A percentile compares a stretch with the other conserved stretches of the same genome.
Evolutionary conservation across 345 rosid species (phyloP).

Genomic region (Bretschneidera sinensis): DNA sequence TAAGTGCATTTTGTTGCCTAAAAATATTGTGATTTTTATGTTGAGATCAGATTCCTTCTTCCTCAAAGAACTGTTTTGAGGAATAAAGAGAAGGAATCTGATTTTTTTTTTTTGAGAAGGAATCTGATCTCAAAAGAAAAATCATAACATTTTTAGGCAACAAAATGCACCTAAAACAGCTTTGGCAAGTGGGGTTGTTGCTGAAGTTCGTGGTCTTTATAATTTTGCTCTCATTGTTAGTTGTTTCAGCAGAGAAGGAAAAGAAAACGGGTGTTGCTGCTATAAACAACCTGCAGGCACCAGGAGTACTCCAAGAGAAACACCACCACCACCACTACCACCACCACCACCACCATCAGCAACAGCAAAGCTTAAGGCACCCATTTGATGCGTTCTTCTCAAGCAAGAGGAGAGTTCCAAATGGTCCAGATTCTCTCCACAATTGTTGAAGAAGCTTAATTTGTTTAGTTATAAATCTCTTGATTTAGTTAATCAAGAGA

Average conservation of each 20-base stretch:
- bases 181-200: background rate
- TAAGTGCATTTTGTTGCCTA: slow-evolving; percentile 16
- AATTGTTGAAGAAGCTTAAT: slow-evolving; percentile 38
- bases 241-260: slow-evolving; percentile 27
- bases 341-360: slow-evolving; percentile 14
- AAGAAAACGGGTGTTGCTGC: slow-evolving; percentile 18
- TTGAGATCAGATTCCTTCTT: no score
- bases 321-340: no score
- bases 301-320: slow-evolving; percentile 13
- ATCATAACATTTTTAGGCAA: background rate
- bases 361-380: slow-evolving; percentile 14
- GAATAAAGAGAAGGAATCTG: no score
- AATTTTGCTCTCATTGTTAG: slow-evolving; percentile 24
- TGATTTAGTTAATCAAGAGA: no score
- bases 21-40: background rate
- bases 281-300: background rate
- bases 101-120: slow-evolving; percentile 13
- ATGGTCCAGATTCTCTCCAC: slow-evolving; percentile 69
- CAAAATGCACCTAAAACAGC: slow-evolving; percentile 16
- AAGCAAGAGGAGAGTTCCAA: slow-evolving; percentile 58
- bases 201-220: slow-evolving; percentile 23
- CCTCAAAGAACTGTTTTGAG: no score
- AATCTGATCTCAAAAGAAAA: slow-evolving; percentile 1
- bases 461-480: no score
- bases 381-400: slow-evolving; percentile 30